Evolutionary conservation across 805 yeast genomes (phyloP), one percentile per base, ranked within the genome.

Genomic region (Isabelozyma pseudorhagii): DNA sequence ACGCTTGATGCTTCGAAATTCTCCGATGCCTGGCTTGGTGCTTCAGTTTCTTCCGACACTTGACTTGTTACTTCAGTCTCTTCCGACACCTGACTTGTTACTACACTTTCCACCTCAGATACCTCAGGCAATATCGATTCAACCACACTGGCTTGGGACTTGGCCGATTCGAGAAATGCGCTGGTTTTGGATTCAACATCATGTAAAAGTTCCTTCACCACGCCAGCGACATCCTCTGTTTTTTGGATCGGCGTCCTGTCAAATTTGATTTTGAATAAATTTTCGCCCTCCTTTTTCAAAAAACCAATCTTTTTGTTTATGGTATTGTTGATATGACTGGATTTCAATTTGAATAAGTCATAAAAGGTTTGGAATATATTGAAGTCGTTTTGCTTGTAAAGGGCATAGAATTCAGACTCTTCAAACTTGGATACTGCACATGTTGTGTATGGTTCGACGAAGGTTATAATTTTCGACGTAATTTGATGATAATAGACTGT

Each of bases 241-340:
- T 45, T 13, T 53, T 48, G 36, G 10, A 31, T 10, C 5, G 36
- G 10, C 10, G 36, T 13, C n/a, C n/a, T 31, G 5, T 31, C 36
- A 41, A 57, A 56, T 28, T 55, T 51, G 44, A 57, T 59, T 40
- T 59, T 55, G 44, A 62, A 42, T 42, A 66, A 56, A 46, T 61
- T 66, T 27, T 56, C 54, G 42, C 66, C 60, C 42, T 68, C 73
- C 11, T 50, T 52, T 31, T 55, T 55, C 38, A 68, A 48, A 15
- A 38, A 38, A 4, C 10, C 18, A 8, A 11, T 38, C 18, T 38
- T 38, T 38, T n/a, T 15, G 18, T 38, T 38, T 8, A 38, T 14
- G 13, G 40, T 38, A 5, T 38, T n/a, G 18, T 38, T n/a, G 18
- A 38, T 38, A 38, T n/a, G 9, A 15, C 9, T n/a, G 9, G 18